Conservation (phyloP, 1,139 yeast species). For the Geotrichum siamense region DNA sequence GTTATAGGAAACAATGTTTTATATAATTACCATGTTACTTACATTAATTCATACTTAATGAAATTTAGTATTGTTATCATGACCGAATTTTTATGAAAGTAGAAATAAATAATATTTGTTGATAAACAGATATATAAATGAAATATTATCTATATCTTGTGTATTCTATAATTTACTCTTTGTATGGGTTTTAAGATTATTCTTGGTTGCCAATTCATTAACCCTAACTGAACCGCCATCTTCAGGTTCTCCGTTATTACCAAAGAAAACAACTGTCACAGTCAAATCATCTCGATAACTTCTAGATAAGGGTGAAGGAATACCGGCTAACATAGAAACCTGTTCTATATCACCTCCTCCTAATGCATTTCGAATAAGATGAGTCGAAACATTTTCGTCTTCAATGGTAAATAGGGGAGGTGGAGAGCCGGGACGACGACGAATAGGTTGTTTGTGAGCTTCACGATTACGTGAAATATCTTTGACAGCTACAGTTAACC, state of each 20-base stretch:
- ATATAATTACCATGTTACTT: no score
- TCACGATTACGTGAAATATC: conserved; percentile 40
- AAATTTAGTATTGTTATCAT: no score
- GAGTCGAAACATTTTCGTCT: conserved; percentile 87
- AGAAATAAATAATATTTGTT: no score
- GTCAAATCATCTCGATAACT: conserved; percentile 92
- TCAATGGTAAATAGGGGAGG: conserved; percentile 45
- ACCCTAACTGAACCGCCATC: conserved; percentile 16
- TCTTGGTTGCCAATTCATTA: conserved; percentile 17
- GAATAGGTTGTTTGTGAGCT: conserved; percentile 50
- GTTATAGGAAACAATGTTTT: no score
- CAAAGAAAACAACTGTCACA: conserved; percentile 91
- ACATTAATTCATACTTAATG: no score
- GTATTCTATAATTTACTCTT: conserved; percentile 14
- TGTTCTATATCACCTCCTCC: conserved; percentile 81
- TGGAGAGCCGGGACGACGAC: conserved; percentile 37
- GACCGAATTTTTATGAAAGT: no score
- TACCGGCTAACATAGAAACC: conserved; percentile 77
- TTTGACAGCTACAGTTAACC: conserved; percentile 25
- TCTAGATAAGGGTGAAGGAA: conserved; percentile 87
- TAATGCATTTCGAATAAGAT: conserved; percentile 84
- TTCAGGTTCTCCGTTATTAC: conserved; percentile 36
- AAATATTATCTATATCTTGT: not conserved
- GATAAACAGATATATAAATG: no score
- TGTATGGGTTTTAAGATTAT: conserved; percentile 16